Evolutionary conservation across 2,329 filamentous ascomycete genomes (phyloP), one percentile per base, ranked within the genome.

Genomic region (Teratosphaeriaceae sp.): DNA sequence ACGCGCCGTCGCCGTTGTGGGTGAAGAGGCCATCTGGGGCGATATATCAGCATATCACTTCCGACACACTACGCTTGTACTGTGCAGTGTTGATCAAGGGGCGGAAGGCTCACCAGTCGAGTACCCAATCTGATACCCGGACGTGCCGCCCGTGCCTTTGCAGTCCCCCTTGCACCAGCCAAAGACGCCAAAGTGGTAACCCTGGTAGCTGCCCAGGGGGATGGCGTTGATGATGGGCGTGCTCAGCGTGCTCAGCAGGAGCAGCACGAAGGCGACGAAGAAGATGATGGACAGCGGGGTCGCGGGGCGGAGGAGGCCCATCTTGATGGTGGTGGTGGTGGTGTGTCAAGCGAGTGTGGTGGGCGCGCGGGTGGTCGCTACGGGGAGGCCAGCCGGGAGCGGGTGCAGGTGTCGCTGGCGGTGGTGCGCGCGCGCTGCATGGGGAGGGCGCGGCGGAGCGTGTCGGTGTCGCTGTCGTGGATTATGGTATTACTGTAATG

Each of bases 241-340:
- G 1, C 90, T 95, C n/a, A 98, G 70, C 29, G 89, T 86, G 36
- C 88, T 86, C 29, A 98, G 74, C 36, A 97, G 73, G 40, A 97
- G 75, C 49, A 97, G 73, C 50, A 75, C 84, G 66, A 98, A 96
- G 52, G 90, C 88, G 59, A 78, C 75, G 50, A 94, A 78, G 59
- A 97, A 83, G 63, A 97, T 71, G 54, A 95, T 72, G 55, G 89
- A 82, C 62, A 98, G 73, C 54, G 92, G 90, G 47, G 92, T 97
- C 49, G 92, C 90, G 49, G 92, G 89, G 60, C 89, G 86, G 65
- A 97, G 73, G 80, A 94, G 87, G 70, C 70, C 80, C 71, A 49
- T 46, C 44, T 40, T 38, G 9, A 16, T 5, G 27, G 30, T 21
- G 19, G 34, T 20, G 19, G n/a, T n/a, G n/a, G 31, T 18, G 31